Conservation (phyloP, 164 flowering plant genomes). For the Buxus sempervirens region DNA sequence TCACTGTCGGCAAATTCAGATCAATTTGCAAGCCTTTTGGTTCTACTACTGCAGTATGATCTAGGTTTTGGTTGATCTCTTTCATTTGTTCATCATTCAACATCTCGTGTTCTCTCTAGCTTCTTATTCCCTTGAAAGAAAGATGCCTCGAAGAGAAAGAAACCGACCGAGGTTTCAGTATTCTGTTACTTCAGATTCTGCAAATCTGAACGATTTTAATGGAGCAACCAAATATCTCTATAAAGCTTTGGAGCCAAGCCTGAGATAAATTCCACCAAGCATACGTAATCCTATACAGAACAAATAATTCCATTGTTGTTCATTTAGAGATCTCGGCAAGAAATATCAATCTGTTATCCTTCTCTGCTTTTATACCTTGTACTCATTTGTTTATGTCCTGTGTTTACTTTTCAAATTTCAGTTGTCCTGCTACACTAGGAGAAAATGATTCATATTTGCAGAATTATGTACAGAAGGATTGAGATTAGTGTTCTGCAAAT, state of each 20-base stretch:
- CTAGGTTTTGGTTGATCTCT: conserved; percentile 19
- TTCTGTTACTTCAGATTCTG: conserved; percentile 17
- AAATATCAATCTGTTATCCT: conserved; percentile 3
- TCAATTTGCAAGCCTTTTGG: too few relatives aligned
- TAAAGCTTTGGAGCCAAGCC: conserved; percentile 55
- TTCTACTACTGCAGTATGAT: too few relatives aligned
- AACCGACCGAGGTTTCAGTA: conserved; percentile 22
- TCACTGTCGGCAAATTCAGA: too few relatives aligned
- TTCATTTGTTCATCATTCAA: conserved; percentile 25
- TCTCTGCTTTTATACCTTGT: conserved; percentile 12
- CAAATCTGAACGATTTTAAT: conserved; percentile 13
- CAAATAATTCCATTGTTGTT: conserved; percentile 13
- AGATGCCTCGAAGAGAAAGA: neutral
- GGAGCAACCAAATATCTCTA: conserved; percentile 32
- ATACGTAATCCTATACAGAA: conserved; percentile 55
- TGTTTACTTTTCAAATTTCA: neutral
- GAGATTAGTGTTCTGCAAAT: neutral
- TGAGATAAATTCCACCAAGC: conserved; percentile 49
- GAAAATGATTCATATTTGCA: conserved; percentile 2
- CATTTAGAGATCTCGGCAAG: neutral
- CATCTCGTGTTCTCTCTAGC: conserved; percentile 16
- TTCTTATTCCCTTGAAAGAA: conserved; percentile 16
- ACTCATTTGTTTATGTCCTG: neutral
- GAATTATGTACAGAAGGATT: neutral
- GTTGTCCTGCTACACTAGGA: neutral